Percentiles rank a stretch among this genome's conserved stretches.
phyloP scores from a whole-genome alignment of 2,329 filamentous ascomycete genomes.

The Bipolaris cookei region DNA sequence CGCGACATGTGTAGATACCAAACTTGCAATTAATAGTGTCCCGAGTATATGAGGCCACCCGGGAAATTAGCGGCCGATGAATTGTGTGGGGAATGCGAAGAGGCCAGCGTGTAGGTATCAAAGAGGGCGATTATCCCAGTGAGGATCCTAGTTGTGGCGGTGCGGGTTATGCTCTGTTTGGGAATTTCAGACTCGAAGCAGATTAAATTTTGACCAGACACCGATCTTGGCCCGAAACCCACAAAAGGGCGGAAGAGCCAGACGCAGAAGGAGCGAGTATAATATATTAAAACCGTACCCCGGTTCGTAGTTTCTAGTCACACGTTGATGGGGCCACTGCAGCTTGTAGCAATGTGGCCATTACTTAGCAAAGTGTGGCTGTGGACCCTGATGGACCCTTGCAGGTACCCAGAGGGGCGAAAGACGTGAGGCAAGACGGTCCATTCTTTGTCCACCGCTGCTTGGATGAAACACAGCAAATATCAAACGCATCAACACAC shows the following conservation, averaged over 20 bases:
- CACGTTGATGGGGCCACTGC: slow-evolving; percentile 40
- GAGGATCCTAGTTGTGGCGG: slow-evolving; percentile 33
- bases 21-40: slow-evolving; percentile 26
- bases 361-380: slow-evolving; percentile 29
- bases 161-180: slow-evolving; percentile 22
- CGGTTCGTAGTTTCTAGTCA: slow-evolving; percentile 38
- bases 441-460: slow-evolving; percentile 16
- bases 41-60: slow-evolving; percentile 31
- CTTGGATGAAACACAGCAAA: neutral
- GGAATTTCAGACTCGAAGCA: slow-evolving; percentile 23
- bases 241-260: slow-evolving; percentile 18
- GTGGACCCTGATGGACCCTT: slow-evolving; percentile 22
- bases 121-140: slow-evolving; percentile 28
- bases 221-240: slow-evolving; percentile 18
- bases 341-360: slow-evolving; percentile 43
- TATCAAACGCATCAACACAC: neutral
- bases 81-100: slow-evolving; percentile 40
- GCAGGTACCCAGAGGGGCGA: slow-evolving; percentile 14
- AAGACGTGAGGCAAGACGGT: slow-evolving; percentile 16
- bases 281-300: slow-evolving; percentile 24
- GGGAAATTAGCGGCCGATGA: slow-evolving; percentile 28
- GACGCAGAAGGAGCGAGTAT: slow-evolving; percentile 26
- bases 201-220: slow-evolving; percentile 34
- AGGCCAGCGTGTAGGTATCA: slow-evolving; percentile 47
- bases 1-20: slow-evolving; percentile 17